A percentile compares a stretch with the other conserved stretches of the same genome.
Conservation (phyloP, 2,329 filamentous ascomycete genomes). For the Nothophaeocryptopus gaeumannii region DNA sequence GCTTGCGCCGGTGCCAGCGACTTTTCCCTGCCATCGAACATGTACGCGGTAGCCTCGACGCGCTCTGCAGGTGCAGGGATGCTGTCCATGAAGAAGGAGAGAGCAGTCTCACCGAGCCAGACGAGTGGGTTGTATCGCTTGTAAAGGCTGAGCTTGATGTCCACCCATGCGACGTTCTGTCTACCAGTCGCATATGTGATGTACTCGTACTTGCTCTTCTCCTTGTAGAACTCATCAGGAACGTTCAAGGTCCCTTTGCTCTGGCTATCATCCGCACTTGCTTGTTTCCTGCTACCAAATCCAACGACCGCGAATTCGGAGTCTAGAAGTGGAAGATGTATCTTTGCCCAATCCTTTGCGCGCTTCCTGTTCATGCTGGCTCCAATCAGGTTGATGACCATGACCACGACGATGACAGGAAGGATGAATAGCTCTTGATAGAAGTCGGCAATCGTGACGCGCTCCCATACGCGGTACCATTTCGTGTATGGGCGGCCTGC, state of each 20-base stretch:
- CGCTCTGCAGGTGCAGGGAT: slow-evolving; percentile 67
- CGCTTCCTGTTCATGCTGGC: slow-evolving; percentile 74
- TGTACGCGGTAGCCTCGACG: slow-evolving; percentile 74
- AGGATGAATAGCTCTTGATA: slow-evolving; percentile 81
- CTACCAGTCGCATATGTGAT: slow-evolving; percentile 84
- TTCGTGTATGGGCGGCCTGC: slow-evolving; percentile 71
- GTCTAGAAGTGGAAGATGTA: slow-evolving; percentile 68
- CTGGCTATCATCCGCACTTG: slow-evolving; percentile 24
- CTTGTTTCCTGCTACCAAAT: slow-evolving; percentile 57
- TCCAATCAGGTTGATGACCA: slow-evolving; percentile 78
- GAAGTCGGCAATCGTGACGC: slow-evolving; percentile 80
- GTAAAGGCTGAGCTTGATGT: slow-evolving; percentile 75
- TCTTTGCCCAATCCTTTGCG: slow-evolving; percentile 75
- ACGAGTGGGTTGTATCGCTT: slow-evolving; percentile 83
- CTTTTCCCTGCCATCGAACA: slow-evolving; percentile 89
- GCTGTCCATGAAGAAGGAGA: slow-evolving; percentile 78
- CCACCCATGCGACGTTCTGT: slow-evolving; percentile 87
- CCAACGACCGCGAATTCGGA: slow-evolving; percentile 86
- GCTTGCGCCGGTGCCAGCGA: slow-evolving; percentile 64
- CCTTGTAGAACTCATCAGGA: slow-evolving; percentile 67
- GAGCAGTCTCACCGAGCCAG: slow-evolving; percentile 62
- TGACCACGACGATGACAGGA: slow-evolving; percentile 67
- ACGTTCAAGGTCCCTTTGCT: too few species aligned
- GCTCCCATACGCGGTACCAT: slow-evolving; percentile 97
- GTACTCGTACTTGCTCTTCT: slow-evolving; percentile 85